phyloP scores from a whole-genome alignment of 257 asterid species.

The Salvia rosmarinus region DNA sequence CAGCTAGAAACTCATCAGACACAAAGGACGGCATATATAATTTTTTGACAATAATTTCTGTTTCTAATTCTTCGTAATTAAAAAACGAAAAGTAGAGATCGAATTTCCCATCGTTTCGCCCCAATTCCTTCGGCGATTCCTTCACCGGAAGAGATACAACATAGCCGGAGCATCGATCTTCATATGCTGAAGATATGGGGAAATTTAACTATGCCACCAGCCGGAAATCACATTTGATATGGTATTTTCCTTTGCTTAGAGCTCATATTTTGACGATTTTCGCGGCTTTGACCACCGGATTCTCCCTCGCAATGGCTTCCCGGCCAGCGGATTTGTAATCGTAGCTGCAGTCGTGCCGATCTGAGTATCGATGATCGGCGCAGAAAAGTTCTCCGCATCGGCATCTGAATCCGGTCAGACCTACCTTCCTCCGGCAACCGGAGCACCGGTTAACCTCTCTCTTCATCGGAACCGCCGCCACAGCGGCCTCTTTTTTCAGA shows the following conservation, averaged over 20 bases:
- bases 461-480: constrained; percentile 39
- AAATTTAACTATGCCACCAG: constrained; percentile 23
- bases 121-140: constrained; percentile 17
- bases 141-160: constrained; percentile 26
- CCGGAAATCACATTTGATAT: background rate
- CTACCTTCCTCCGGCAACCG: constrained; percentile 89
- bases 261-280: constrained; percentile 64
- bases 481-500: constrained; percentile 38
- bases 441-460: constrained; percentile 77
- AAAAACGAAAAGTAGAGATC: constrained; percentile 14
- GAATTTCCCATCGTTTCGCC: constrained; percentile 14
- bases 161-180: constrained; percentile 26
- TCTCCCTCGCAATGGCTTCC: constrained; percentile 75
- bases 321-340: constrained; percentile 85
- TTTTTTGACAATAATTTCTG: constrained; percentile 33
- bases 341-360: constrained; percentile 85
- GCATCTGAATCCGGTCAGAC: constrained; percentile 84
- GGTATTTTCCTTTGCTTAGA: background rate
- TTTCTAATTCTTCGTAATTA: constrained; percentile 11
- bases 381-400: constrained; percentile 90
- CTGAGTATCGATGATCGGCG: constrained; percentile 84
- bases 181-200: constrained; percentile 20
- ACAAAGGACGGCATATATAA: background rate
- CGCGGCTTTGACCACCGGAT: constrained; percentile 91
- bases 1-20: constrained; percentile 5